phyloP scores from a whole-genome alignment of 129 eudicot genomes.

The Artemisia tridentata region DNA sequence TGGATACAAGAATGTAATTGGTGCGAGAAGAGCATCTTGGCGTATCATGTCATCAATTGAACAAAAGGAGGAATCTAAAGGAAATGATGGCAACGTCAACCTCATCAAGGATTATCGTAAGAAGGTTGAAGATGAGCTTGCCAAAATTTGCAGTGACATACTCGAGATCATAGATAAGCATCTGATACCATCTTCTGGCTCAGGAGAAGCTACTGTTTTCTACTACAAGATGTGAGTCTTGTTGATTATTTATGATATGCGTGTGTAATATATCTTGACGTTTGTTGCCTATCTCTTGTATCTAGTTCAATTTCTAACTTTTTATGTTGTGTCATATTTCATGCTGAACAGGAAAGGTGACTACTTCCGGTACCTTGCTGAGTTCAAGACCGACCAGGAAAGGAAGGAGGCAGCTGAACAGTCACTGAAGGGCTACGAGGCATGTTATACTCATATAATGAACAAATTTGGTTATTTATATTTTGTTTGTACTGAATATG shows the following conservation, averaged over 20 bases:
- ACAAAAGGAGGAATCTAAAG: slow-evolving; percentile 92
- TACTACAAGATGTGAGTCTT: slow-evolving; percentile 83
- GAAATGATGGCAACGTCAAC: slow-evolving; percentile 74
- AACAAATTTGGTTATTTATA: slow-evolving; percentile 1
- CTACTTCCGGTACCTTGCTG: slow-evolving; percentile 95
- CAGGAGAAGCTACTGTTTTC: slow-evolving; percentile 92
- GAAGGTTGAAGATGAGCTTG: slow-evolving; percentile 91
- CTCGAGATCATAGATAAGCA: slow-evolving; percentile 79
- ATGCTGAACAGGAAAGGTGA: slow-evolving; percentile 80
- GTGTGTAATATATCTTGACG: not conserved
- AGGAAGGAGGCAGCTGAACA: slow-evolving; percentile 87
- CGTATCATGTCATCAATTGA: slow-evolving; percentile 95
- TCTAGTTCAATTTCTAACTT: not conserved
- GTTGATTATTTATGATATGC: not conserved
- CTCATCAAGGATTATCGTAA: slow-evolving; percentile 75
- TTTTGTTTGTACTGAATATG: not conserved
- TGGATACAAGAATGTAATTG: slow-evolving; percentile 92
- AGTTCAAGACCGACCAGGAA: slow-evolving; percentile 80
- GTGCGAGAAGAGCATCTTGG: slow-evolving; percentile 96
- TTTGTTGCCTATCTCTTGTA: not conserved
- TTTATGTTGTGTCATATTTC: slow-evolving; percentile 13
- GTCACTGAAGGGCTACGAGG: slow-evolving; percentile 95
- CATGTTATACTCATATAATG: slow-evolving; percentile 30
- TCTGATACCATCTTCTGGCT: slow-evolving; percentile 67
- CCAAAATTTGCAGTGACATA: slow-evolving; percentile 82